Base-by-base conservation (phyloP, 129 eudicot species). In the Deinandra increscens region DNA sequence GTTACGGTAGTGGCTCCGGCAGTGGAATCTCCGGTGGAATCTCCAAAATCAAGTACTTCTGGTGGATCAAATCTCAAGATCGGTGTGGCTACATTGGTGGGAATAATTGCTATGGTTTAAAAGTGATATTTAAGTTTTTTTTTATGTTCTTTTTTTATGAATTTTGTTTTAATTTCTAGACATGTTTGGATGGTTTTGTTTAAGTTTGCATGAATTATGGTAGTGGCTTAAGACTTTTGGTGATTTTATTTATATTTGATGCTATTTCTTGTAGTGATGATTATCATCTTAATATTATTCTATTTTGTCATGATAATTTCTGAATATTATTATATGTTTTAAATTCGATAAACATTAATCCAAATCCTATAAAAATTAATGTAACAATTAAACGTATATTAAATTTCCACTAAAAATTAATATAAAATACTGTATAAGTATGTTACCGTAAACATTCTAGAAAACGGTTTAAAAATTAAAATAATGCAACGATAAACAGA, bases 41-140 rank as follows among this genome's bases (percentile, higher is more conserved):
- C 70, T 20, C 70, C 70, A 42, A 14, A 46, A 66, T 34, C 60
- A 10, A 33, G 43, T 46, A 3, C 33, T 11, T 34, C 60, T 10
- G 43, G 15, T 1, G 29, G 43, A 19, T 46, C 38, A 33, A 33
- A 14, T 29, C 19, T 26, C 3, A 13, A 9, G 60, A 26, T n/a
- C 18, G 45, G 10, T 66, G 37, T 46, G 44, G 44, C 71, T 66
- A 45, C 41, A n/a, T 66, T 66, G 41, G 38, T 66, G 46, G 71
- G 13, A 15, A 12, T 46, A 15, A 12, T 46, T 23, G 42, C 43
- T 26, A 29, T 66, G 71, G 71, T 66, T 66, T 66, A 19, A 66
- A 10, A 60, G 4, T 36, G n/a, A 3, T 7, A 4, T 13, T 8
- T 29, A 44, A 12, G 14, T 66, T 66, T 44, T 31, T 14, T 13